Base-by-base conservation (phyloP, 2,329 filamentous ascomycete species). In the Ceratocystis harringtonii region DNA sequence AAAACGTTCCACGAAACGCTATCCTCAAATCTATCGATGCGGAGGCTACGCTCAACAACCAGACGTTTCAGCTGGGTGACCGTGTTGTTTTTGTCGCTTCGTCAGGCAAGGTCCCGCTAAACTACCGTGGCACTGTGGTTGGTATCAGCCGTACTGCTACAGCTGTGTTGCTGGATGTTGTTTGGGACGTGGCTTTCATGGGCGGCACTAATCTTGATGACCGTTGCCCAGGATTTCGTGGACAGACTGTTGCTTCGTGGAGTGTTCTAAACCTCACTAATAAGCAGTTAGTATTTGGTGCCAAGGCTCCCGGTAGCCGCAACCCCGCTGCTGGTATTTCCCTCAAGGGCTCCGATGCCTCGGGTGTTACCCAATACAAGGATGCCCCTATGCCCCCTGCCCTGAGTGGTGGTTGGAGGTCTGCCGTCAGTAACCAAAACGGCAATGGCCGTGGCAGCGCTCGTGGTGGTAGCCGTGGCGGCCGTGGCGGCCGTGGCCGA, bases 101-200 rank as follows among this genome's bases (percentile, higher is more conserved):
- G 70, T 90, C 92, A 65, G 94, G 94, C 69, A 92, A 96, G 72
- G 92, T 99, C 0, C 94, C 94, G 1, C 95, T 99, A 71, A 92
- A 89, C 44, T 89, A 89, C 64, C 85, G 88, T 64, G 94, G 95
- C 71, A 97, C 94, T 1, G 90, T 99, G n/a, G 87, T 95, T 66
- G 94, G 94, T 44, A 88, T 96, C 72, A 96, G 91, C 68, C 87
- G 90, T 65, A 96, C 92, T 36, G 82, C 91, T 22, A 88, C 89
- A 65, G 87, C 87, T 30, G 83, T 89, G 60, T 81, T 96, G 66
- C 80, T 99, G 45, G 94, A 99, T 73, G 84, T 97, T 66, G 86
- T 99, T 6, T 99, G 96, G 76, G 95, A 99, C 73, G 84, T 84
- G 12, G 88, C 90, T 0, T 99, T 99, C 75, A 97, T 99, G 92